Evolutionary conservation across 345 rosid genomes (phyloP), one percentile per base, ranked within the genome.

Genomic region (Nephelium lappaceum): DNA sequence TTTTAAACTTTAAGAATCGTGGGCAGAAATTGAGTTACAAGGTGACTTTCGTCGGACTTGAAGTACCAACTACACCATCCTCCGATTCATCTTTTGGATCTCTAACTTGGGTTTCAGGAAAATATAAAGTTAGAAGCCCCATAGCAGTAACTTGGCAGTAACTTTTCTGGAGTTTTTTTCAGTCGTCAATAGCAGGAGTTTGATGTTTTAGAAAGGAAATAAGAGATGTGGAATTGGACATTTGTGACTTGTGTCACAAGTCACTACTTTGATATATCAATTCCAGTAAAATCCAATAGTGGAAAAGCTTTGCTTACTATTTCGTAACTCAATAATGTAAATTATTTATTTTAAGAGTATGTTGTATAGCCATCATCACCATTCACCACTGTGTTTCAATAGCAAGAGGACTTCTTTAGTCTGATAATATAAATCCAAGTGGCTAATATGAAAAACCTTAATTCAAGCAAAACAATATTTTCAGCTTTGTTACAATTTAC

Each of bases 81-180:
- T 78, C 77, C 0, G 58, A 75, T 65, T 76, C 86, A 12, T 83
- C 92, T 11, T 90, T 89, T 74, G 97, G 97, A 67, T 85, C 89
- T 11, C 72, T 93, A 42, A 81, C 80, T 49, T 93, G 97, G 98
- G 73, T 81, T 62, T 91, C 88, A 15, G 91, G 89, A 19, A 85
- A 67, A 42, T 79, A 87, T 67, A 73, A 4, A n/a, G 94, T 93
- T 39, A 87, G 91, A 83, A 93, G 95, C 75, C 92, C 97, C 12
- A 63, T 93, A 3, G 94, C 93, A 0, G 93, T 85, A 18, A 81
- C 90, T n/a, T 94, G 97, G 95, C 31, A 39, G 24, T 67, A 76
- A 38, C 15, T 42, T 72, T n/a, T 72, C 61, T 14, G 12, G 9
- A 5, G 25, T 11, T 41, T 55, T 43, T 19, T 9, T 38, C 39